These are phyloP conservation scores for Linum tenue DNA, from an alignment of 345 rosid species.

Conservation along the genomic window DNA sequence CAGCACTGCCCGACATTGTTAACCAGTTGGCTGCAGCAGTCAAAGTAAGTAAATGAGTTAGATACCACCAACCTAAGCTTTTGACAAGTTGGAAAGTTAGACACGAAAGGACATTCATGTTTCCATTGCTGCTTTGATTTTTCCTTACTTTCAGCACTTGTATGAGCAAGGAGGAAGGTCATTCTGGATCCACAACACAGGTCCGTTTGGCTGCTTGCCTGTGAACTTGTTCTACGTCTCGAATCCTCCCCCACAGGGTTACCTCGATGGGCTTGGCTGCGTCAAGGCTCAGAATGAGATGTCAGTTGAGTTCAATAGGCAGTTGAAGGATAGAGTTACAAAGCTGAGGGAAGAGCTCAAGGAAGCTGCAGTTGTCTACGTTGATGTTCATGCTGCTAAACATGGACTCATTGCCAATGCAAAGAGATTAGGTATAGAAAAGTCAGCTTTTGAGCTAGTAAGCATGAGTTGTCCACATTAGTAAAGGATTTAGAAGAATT, in stretches of 20 bases:
- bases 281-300: constrained; percentile 67
- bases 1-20: constrained; percentile 57
- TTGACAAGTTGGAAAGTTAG: background rate
- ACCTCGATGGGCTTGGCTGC: constrained; percentile 62
- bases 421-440: constrained; percentile 41
- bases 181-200: constrained; percentile 83
- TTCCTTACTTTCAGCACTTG: constrained; percentile 25
- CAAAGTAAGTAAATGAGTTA: constrained; percentile 36
- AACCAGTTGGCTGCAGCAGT: constrained; percentile 78
- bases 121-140: background rate
- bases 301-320: constrained; percentile 63
- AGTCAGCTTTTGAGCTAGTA: background rate
- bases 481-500: too few relatives aligned
- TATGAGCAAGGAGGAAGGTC: constrained; percentile 49
- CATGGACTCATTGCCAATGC: constrained; percentile 61
- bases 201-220: constrained; percentile 84
- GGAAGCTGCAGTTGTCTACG: constrained; percentile 56
- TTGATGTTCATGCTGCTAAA: constrained; percentile 70
- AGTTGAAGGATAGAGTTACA: constrained; percentile 50
- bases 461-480: too few relatives aligned
- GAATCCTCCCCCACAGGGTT: constrained; percentile 54
- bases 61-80: background rate
- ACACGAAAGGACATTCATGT: background rate
- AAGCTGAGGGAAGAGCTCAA: constrained; percentile 52
- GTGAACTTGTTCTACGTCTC: constrained; percentile 58